Evolutionary conservation across 1,284 basidiomycete species (phyloP).

Genomic region (Pseudozyma sp.): DNA sequence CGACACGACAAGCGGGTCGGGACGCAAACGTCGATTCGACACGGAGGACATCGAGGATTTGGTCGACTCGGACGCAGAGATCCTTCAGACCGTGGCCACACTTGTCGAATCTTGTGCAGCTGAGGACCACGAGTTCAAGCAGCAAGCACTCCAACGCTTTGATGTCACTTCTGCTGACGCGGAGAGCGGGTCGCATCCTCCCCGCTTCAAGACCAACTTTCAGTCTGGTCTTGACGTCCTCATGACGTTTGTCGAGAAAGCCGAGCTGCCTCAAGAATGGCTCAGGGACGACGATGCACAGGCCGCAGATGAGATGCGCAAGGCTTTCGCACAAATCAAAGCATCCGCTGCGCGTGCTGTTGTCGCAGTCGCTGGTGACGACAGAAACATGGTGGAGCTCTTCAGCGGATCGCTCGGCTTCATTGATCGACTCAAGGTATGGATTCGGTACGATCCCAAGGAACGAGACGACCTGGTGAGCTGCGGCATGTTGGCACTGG

Average conservation of each 20-base stretch:
- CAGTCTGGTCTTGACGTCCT: conserved; percentile 33
- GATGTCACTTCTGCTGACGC: background rate
- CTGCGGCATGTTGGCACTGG: conserved; percentile 83
- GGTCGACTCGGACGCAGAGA: conserved; percentile 51
- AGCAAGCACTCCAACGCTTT: conserved; percentile 14
- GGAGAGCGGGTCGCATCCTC: background rate
- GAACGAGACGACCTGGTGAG: conserved; percentile 81
- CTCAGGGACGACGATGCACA: conserved; percentile 5
- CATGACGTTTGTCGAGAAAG: conserved; percentile 55
- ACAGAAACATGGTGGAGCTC: conserved; percentile 79
- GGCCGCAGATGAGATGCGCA: conserved; percentile 72
- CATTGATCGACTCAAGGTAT: conserved; percentile 79
- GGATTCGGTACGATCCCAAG: conserved; percentile 73
- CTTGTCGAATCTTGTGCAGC: conserved; percentile 48
- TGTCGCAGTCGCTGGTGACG: conserved; percentile 85
- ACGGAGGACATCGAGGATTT: conserved; percentile 44
- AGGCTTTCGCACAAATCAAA: conserved; percentile 83
- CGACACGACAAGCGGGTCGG: background rate
- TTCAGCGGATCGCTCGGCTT: conserved; percentile 71
- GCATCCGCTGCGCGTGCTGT: conserved; percentile 83
- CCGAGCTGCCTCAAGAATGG: conserved; percentile 44
- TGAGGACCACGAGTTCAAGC: conserved; percentile 35
- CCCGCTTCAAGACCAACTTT: conserved; percentile 6
- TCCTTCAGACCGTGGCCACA: conserved; percentile 40
- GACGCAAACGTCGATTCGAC: conserved; percentile 23